A percentile compares a stretch with the other conserved stretches of the same genome.
Conservation (phyloP, 2,329 filamentous ascomycete species). For the Bertia moriformis region DNA sequence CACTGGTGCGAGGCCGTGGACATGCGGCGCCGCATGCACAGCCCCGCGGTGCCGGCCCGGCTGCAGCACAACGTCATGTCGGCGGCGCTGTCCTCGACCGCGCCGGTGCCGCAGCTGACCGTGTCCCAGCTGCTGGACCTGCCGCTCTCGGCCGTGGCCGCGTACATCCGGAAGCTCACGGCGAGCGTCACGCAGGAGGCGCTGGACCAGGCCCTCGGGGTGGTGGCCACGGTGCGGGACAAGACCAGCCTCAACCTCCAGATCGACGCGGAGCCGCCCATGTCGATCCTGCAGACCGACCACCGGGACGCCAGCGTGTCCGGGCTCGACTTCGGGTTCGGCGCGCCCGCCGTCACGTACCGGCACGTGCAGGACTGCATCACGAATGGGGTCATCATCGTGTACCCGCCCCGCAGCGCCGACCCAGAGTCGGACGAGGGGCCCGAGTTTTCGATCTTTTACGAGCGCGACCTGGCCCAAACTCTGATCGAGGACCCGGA, state of each 20-base stretch:
- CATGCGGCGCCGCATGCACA: slow-evolving; percentile 19
- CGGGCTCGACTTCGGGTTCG: slow-evolving; percentile 20
- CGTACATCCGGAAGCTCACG: slow-evolving; percentile 20
- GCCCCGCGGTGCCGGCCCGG: slow-evolving; percentile 14
- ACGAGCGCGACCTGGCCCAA: slow-evolving; percentile 16
- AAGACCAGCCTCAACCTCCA: slow-evolving; percentile 17
- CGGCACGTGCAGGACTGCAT: slow-evolving; percentile 16
- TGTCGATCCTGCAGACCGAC: slow-evolving; percentile 18
- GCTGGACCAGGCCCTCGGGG: slow-evolving; percentile 12
- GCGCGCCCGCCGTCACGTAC: slow-evolving; percentile 11
- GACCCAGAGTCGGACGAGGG: slow-evolving; percentile 16
- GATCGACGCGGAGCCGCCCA: slow-evolving; percentile 17
- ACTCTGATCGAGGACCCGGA: slow-evolving; percentile 16
- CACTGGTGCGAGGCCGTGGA: slow-evolving; percentile 21
- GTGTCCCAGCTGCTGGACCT: slow-evolving; percentile 11
- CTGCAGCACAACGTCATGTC: slow-evolving; percentile 20
- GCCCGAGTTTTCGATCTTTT: slow-evolving; percentile 15
- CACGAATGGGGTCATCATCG: slow-evolving; percentile 10
- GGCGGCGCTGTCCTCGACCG: slow-evolving; percentile 10
- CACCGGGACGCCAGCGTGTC: slow-evolving; percentile 15
- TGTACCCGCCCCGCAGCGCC: slow-evolving; percentile 14
- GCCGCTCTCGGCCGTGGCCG: slow-evolving; percentile 17
- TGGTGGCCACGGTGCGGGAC: slow-evolving; percentile 18
- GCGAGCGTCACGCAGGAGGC: slow-evolving; percentile 15
- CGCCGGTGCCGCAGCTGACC: slow-evolving; percentile 12